Conservation (phyloP, 345 rosid genomes). For the Corchorus olitorius region DNA sequence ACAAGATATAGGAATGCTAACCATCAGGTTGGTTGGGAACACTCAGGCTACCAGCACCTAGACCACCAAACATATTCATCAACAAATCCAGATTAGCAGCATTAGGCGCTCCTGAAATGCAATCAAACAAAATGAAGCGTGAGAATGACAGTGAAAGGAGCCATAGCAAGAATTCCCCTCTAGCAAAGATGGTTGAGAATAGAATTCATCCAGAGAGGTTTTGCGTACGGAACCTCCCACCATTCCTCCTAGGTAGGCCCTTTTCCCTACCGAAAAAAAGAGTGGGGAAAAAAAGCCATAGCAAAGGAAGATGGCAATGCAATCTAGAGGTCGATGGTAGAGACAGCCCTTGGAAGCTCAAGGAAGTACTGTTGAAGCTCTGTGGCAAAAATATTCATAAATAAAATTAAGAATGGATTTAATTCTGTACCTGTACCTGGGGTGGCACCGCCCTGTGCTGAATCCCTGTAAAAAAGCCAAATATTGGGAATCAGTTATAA, state of each 20-base stretch:
- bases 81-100: slow-evolving; percentile 58
- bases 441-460: slow-evolving; percentile 52
- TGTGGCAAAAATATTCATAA: neutral
- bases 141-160: neutral
- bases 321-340: neutral
- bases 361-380: neutral
- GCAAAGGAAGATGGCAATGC: neutral
- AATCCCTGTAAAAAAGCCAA: slow-evolving; percentile 46
- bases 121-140: neutral
- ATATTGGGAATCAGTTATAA: neutral
- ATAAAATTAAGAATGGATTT: slow-evolving; percentile 6
- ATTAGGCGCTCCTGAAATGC: slow-evolving; percentile 41
- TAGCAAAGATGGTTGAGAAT: too few relatives aligned
- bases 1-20: slow-evolving; percentile 32
- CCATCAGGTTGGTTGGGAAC: slow-evolving; percentile 67
- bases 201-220: too few relatives aligned
- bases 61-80: slow-evolving; percentile 93
- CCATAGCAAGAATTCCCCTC: too few relatives aligned
- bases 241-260: too few relatives aligned
- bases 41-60: slow-evolving; percentile 71
- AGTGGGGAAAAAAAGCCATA: too few relatives aligned
- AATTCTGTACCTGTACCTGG: slow-evolving; percentile 40
- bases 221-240: too few relatives aligned
- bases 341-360: neutral
- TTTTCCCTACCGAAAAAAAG: too few relatives aligned